phyloP scores from a whole-genome alignment of 2,329 filamentous ascomycete species.

The Cytospora piceae region DNA sequence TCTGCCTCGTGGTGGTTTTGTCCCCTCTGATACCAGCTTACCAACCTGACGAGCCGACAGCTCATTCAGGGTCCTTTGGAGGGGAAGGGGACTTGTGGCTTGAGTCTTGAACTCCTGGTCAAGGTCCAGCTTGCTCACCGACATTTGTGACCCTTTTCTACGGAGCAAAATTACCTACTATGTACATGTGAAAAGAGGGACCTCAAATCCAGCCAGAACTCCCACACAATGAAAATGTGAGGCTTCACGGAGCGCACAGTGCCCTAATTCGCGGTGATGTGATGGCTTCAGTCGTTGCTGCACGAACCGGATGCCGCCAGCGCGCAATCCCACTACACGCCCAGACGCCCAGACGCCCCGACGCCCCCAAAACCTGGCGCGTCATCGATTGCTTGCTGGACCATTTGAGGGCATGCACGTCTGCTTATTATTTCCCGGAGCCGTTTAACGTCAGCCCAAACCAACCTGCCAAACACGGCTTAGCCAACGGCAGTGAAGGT shows the following conservation, averaged over 20 bases:
- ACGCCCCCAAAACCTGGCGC: not conserved
- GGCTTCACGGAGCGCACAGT: not conserved
- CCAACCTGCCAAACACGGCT: slow-evolving; percentile 28
- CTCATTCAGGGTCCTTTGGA: not conserved
- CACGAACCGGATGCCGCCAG: not conserved
- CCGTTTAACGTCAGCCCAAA: slow-evolving; percentile 12
- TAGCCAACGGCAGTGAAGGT: slow-evolving; percentile 27
- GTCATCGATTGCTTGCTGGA: not conserved
- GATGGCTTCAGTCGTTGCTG: not conserved
- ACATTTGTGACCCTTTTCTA: slow-evolving; percentile 27
- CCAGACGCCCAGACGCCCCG: not conserved
- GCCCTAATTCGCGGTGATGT: not conserved
- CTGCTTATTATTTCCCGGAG: slow-evolving; percentile 26
- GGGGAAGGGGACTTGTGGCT: not conserved
- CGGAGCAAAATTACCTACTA: slow-evolving; percentile 10
- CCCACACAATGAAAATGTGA: not conserved
- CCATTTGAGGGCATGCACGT: slow-evolving; percentile 19
- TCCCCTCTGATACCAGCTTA: not conserved
- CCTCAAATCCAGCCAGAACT: not conserved
- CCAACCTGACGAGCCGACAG: not conserved
- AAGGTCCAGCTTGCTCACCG: slow-evolving; percentile 26
- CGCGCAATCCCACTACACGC: not conserved
- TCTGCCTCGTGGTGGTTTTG: not conserved
- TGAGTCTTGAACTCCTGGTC: slow-evolving; percentile 1
- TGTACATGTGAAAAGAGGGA: slow-evolving; percentile 17